phyloP scores from a whole-genome alignment of 1,139 yeast genomes.

The Suhomyces wounanorum region DNA sequence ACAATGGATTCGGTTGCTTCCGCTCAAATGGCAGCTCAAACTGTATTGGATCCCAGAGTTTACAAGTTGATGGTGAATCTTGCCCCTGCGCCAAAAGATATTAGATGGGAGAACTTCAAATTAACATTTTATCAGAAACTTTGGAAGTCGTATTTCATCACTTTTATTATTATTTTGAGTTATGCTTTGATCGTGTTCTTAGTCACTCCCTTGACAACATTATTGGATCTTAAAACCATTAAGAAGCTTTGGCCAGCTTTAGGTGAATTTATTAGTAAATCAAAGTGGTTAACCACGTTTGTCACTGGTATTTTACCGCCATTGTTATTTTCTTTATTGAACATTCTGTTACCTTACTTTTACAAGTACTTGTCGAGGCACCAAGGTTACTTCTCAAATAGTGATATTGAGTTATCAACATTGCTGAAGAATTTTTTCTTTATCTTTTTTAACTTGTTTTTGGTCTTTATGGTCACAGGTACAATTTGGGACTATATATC shows the following conservation, averaged over 20 bases:
- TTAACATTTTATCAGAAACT: conserved; percentile 57
- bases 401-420: conserved; percentile 78
- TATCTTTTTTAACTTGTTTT: conserved; percentile 79
- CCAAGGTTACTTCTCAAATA: conserved; percentile 78
- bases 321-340: conserved; percentile 62
- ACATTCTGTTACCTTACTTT: conserved; percentile 71
- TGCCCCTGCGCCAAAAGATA: conserved; percentile 83
- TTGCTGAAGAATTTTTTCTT: conserved; percentile 82
- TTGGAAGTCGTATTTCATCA: conserved; percentile 58
- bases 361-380: conserved; percentile 66
- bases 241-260: conserved; percentile 72
- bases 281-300: conserved; percentile 69
- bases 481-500: conserved; percentile 69
- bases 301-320: conserved; percentile 62
- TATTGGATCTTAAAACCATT: conserved; percentile 70
- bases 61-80: conserved; percentile 67
- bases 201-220: conserved; percentile 72
- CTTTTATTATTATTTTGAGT: conserved; percentile 60
- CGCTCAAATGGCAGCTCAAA: conserved; percentile 86
- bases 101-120: conserved; percentile 73
- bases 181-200: conserved; percentile 68
- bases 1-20: conserved; percentile 85
- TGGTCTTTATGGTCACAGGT: conserved; percentile 81
- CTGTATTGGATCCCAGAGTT: conserved; percentile 75
- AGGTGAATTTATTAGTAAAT: conserved; percentile 58